Conservation (phyloP, 371 early-diverging fungal species). For the Actinomucor elegans region DNA sequence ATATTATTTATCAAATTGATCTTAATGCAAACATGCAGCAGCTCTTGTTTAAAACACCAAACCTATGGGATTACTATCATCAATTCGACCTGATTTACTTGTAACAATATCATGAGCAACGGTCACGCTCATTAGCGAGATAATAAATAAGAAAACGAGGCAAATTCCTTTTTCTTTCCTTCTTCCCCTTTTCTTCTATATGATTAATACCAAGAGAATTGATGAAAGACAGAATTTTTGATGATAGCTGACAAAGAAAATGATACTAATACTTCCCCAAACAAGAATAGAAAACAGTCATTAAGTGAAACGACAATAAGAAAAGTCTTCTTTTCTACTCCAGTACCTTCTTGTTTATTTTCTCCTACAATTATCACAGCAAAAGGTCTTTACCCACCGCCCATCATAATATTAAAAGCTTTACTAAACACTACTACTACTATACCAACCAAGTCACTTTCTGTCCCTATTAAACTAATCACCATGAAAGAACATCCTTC, state of each 20-base stretch:
- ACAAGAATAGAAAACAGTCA: conserved; percentile 1
- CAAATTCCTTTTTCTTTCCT: not conserved
- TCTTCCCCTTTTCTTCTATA: conserved; percentile 7
- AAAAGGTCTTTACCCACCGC: conserved; percentile 14
- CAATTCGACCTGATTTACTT: too few relatives aligned
- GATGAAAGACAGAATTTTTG: not conserved
- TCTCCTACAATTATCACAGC: conserved; percentile 4
- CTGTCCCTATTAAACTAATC: conserved; percentile 12
- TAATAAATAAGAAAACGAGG: too few relatives aligned
- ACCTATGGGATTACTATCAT: too few relatives aligned
- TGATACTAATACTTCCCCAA: conserved; percentile 7
- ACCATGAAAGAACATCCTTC: conserved; percentile 8
- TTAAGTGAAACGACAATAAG: conserved; percentile 19
- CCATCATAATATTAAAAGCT: not conserved
- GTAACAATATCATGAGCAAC: too few relatives aligned
- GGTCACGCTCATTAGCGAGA: too few relatives aligned
- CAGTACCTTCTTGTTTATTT: conserved; percentile 1
- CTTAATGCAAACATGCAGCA: too few relatives aligned
- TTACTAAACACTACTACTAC: not conserved
- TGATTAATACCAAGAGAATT: not conserved
- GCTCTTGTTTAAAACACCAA: too few relatives aligned
- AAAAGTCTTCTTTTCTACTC: conserved; percentile 11
- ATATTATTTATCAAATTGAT: too few relatives aligned
- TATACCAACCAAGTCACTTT: not conserved
- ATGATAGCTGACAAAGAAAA: conserved; percentile 2